phyloP scores from a whole-genome alignment of 73 alveolate species.

The Paramecium sexaurelia region DNA sequence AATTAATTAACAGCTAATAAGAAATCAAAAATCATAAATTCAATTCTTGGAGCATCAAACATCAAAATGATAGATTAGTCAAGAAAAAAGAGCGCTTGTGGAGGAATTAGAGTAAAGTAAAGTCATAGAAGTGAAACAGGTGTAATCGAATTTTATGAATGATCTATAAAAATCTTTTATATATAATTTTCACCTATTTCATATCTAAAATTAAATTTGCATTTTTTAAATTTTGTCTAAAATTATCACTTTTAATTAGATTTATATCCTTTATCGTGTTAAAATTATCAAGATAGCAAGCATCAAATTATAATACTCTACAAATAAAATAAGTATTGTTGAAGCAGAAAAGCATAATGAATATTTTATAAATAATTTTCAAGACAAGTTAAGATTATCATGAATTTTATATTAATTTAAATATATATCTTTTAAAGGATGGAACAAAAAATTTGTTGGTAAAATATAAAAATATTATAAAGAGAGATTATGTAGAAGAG shows the following conservation, averaged over 20 bases:
- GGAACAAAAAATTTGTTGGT: neutral
- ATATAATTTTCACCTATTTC: neutral
- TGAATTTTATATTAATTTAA: neutral
- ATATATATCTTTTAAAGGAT: neutral
- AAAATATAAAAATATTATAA: neutral
- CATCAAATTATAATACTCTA: no score
- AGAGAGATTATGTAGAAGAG: neutral
- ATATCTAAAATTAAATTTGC: no score
- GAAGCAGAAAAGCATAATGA: no score
- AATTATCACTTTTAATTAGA: neutral
- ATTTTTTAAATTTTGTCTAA: neutral
- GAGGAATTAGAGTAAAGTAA: neutral
- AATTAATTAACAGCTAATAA: neutral
- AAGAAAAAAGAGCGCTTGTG: slow-evolving; percentile 37
- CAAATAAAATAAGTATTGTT: no score
- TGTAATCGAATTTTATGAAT: slow-evolving; percentile 29
- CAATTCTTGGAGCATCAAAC: neutral
- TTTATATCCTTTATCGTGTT: no score
- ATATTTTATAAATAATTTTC: no score
- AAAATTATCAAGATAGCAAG: no score
- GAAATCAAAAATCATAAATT: slow-evolving; percentile 2
- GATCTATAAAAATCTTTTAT: neutral
- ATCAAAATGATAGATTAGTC: slow-evolving; percentile 11
- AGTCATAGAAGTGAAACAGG: slow-evolving; percentile 56
- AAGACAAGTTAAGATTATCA: neutral